These are phyloP conservation scores for Annona cherimola DNA, from an alignment of 164 flowering plant species.

Conservation along the genomic window DNA sequence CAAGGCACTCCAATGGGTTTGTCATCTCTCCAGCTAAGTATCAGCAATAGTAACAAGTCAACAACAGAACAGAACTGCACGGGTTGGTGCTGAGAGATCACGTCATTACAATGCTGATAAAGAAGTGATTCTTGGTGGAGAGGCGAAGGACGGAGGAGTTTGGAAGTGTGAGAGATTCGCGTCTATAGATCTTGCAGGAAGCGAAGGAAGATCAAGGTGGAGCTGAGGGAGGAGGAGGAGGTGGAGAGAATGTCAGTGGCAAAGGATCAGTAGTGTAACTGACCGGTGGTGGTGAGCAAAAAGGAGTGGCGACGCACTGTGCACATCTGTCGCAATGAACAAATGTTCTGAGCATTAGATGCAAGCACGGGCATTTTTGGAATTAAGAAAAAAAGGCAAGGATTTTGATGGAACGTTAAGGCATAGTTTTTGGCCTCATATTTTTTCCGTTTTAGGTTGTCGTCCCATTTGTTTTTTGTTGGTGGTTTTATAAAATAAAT, in stretches of 20 bases:
- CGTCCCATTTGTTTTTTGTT: too few species aligned
- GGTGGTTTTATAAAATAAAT: too few species aligned
- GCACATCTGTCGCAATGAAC: too few species aligned
- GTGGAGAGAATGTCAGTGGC: slow-evolving; percentile 88
- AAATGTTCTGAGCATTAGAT: too few species aligned
- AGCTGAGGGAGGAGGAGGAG: slow-evolving; percentile 59
- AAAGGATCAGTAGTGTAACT: slow-evolving; percentile 26
- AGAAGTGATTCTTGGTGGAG: slow-evolving; percentile 67
- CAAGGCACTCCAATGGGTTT: slow-evolving; percentile 49
- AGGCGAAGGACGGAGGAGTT: slow-evolving; percentile 61
- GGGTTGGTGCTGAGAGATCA: slow-evolving; percentile 76
- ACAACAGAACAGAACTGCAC: slow-evolving; percentile 45
- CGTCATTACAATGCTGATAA: slow-evolving; percentile 50
- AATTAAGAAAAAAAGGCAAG: too few species aligned
- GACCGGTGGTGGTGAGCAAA: too few species aligned
- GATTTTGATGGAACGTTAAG: too few species aligned
- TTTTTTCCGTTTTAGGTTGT: too few species aligned
- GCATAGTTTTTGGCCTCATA: too few species aligned
- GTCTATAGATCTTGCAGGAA: slow-evolving; percentile 72
- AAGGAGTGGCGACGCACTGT: too few species aligned
- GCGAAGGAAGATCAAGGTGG: slow-evolving; percentile 46
- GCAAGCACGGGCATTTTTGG: too few species aligned
- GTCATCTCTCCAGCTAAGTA: slow-evolving; percentile 27
- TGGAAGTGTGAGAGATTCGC: slow-evolving; percentile 61
- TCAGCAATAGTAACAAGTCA: slow-evolving; percentile 4